These are phyloP conservation scores for Tolypocladium ovalisporum DNA, from an alignment of 2,329 filamentous ascomycete species.

Conservation along the genomic window DNA sequence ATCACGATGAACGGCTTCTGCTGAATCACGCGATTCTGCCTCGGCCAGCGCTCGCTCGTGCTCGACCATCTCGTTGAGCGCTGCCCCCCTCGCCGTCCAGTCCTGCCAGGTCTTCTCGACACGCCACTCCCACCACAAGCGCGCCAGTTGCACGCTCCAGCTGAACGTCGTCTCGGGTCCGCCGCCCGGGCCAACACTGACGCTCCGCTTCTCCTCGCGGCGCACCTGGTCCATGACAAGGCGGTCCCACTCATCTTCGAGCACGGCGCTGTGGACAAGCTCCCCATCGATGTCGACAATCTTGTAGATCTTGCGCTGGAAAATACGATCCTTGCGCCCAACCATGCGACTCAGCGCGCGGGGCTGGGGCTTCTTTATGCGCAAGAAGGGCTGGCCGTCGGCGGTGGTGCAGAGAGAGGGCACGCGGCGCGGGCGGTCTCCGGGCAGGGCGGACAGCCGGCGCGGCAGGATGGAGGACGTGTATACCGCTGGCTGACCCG, in stretches of 20 bases:
- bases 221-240: slow-evolving; percentile 18
- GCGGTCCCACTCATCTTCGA: slow-evolving; percentile 40
- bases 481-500: slow-evolving; percentile 33
- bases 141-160: slow-evolving; percentile 17
- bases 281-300: slow-evolving; percentile 29
- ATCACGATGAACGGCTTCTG: not conserved
- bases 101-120: slow-evolving; percentile 23
- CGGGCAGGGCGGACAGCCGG: slow-evolving; percentile 32
- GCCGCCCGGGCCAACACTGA: not conserved
- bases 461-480: slow-evolving; percentile 33
- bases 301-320: slow-evolving; percentile 27
- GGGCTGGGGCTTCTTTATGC: slow-evolving; percentile 56
- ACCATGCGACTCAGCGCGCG: slow-evolving; percentile 46
- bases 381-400: slow-evolving; percentile 51
- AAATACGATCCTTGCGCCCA: slow-evolving; percentile 33
- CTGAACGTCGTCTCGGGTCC: slow-evolving; percentile 14
- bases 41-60: slow-evolving; percentile 22
- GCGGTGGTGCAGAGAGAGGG: slow-evolving; percentile 45
- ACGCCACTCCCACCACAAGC: slow-evolving; percentile 18
- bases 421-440: slow-evolving; percentile 25
- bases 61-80: slow-evolving; percentile 28
- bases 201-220: not conserved
- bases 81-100: slow-evolving; percentile 27
- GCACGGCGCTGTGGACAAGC: slow-evolving; percentile 12
- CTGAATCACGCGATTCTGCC: slow-evolving; percentile 7